Percentiles rank a stretch among this genome's conserved stretches.
Conservation (phyloP, 345 rosid species). For the Rhodomyrtus tomentosa region DNA sequence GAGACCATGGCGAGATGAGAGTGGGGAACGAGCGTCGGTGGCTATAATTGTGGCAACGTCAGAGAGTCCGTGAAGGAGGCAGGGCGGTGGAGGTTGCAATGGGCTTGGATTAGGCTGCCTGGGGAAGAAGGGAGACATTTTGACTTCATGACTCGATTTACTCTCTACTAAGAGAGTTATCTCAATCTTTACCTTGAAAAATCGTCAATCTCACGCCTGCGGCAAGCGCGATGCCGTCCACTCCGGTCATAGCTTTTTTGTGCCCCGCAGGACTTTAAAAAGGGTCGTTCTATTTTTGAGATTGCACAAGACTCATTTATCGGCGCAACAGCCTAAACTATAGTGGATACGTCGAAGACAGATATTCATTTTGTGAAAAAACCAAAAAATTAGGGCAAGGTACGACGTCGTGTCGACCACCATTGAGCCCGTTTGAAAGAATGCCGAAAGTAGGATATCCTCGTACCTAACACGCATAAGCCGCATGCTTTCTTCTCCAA, state of each 20-base stretch:
- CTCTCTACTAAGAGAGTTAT: not conserved
- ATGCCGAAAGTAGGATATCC: not conserved
- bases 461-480: not conserved
- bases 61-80: not conserved
- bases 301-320: rapidly evolving
- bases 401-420: not conserved
- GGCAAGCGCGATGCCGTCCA: not conserved
- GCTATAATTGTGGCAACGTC: not conserved
- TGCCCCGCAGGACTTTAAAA: rapidly evolving
- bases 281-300: rapidly evolving
- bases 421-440: not conserved
- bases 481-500: not conserved
- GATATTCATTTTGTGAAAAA: not conserved
- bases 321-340: rapidly evolving
- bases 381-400: not conserved
- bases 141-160: not conserved
- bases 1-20: too few species aligned
- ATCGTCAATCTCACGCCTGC: not conserved
- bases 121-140: not conserved
- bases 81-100: not conserved
- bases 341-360: rapidly evolving
- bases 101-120: not conserved
- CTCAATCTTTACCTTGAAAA: not conserved
- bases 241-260: rapidly evolving
- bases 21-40: not conserved